These are phyloP conservation scores for Penicillium fimorum DNA, from an alignment of 495 filamentous ascomycete species.

Conservation along the genomic window DNA sequence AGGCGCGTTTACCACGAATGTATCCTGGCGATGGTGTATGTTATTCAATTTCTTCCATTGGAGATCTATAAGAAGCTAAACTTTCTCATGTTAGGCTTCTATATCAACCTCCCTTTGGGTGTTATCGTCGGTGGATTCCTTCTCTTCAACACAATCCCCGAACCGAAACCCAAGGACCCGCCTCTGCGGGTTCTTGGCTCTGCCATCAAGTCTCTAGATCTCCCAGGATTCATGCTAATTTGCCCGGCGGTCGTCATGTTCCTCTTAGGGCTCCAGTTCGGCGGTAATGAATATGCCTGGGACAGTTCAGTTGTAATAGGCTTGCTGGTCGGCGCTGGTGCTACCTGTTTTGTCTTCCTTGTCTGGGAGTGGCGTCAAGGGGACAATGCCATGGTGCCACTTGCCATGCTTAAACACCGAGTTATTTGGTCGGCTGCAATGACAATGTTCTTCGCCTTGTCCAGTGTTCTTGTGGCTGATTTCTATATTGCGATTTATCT, in stretches of 20 bases:
- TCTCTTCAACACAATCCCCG: constrained; percentile 38
- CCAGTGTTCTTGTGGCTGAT: constrained; percentile 48
- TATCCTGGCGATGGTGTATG: constrained; percentile 38
- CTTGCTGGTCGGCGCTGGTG: constrained; percentile 57
- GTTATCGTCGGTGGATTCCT: constrained; percentile 48
- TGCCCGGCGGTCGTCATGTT: constrained; percentile 55
- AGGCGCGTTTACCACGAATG: constrained; percentile 28
- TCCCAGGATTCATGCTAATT: constrained; percentile 19
- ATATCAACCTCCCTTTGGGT: constrained; percentile 59
- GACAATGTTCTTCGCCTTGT: constrained; percentile 36
- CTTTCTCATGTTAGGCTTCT: constrained; percentile 10
- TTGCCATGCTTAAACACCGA: constrained; percentile 60
- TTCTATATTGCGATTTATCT: constrained; percentile 74
- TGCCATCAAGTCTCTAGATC: constrained; percentile 17
- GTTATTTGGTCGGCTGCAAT: constrained; percentile 44
- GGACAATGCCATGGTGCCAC: constrained; percentile 69
- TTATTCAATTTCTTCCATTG: constrained; percentile 2
- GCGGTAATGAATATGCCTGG: constrained; percentile 64
- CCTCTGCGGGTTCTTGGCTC: constrained; percentile 8
- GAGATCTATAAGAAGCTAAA: not conserved
- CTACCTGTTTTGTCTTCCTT: constrained; percentile 57
- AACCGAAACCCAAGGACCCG: constrained; percentile 8
- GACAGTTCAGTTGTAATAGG: constrained; percentile 53
- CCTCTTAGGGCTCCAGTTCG: constrained; percentile 70
- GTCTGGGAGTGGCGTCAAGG: constrained; percentile 59